Conservation (phyloP, 306 rosid genomes). For the Pueraria montana region DNA sequence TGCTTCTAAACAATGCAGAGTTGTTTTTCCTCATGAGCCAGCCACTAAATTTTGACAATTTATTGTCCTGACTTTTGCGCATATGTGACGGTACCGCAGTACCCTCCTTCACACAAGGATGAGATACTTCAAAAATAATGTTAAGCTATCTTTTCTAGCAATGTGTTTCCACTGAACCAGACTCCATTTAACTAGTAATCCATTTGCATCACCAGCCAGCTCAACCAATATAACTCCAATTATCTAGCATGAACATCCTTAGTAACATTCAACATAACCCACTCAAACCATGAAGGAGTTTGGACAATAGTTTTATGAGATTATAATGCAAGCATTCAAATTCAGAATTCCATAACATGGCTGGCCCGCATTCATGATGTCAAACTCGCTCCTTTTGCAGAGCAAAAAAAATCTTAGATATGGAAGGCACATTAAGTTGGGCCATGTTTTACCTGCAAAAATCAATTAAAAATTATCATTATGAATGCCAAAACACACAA, state of each 20-base stretch:
- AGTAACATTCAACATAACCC: constrained; percentile 49
- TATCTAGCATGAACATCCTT: constrained; percentile 46
- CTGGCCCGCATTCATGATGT: constrained; percentile 62
- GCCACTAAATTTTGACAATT: constrained; percentile 35
- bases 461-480: constrained; percentile 6
- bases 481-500: background rate
- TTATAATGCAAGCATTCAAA: constrained; percentile 62
- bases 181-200: constrained; percentile 39
- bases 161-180: constrained; percentile 41
- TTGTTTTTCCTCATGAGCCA: constrained; percentile 42
- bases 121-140: constrained; percentile 34
- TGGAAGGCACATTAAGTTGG: constrained; percentile 64
- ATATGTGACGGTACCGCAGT: background rate
- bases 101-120: constrained; percentile 25
- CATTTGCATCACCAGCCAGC: constrained; percentile 35
- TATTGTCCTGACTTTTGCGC: constrained; percentile 25
- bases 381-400: constrained; percentile 64
- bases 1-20: constrained; percentile 40
- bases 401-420: constrained; percentile 51
- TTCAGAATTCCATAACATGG: constrained; percentile 61
- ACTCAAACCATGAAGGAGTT: constrained; percentile 50
- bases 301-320: constrained; percentile 48
- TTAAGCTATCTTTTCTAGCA: constrained; percentile 18
- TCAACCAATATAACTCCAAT: constrained; percentile 54
- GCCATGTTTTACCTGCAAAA: constrained; percentile 78